A percentile compares a stretch with the other conserved stretches of the same genome.
Evolutionary conservation across 1,284 basidiomycete species (phyloP).

Genomic region (Leccinum pachyderme): DNA sequence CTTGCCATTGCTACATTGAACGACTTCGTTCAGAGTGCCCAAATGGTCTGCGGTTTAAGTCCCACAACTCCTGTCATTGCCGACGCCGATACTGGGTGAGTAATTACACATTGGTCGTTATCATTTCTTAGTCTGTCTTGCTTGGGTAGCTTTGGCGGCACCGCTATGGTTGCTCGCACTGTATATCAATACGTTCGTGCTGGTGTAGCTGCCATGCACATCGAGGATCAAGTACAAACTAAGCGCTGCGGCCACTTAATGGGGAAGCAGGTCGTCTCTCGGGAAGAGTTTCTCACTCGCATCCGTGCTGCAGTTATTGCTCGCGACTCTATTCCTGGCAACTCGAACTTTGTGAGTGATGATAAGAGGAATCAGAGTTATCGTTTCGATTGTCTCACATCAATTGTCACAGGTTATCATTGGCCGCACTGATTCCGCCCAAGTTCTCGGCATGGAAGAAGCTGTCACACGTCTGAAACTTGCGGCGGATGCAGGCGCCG

Average conservation of each 20-base stretch:
- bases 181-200: conserved; percentile 69
- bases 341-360: conserved; percentile 59
- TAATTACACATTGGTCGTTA: neutral
- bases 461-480: conserved; percentile 67
- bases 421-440: conserved; percentile 80
- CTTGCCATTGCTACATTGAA: conserved; percentile 79
- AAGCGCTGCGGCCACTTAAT: conserved; percentile 81
- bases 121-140: neutral
- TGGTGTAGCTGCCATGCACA: conserved; percentile 76
- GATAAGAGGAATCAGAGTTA: neutral
- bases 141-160: conserved; percentile 63
- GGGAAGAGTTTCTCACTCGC: conserved; percentile 72
- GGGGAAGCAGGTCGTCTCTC: conserved; percentile 74
- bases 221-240: conserved; percentile 82
- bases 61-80: conserved; percentile 72
- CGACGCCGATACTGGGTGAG: conserved; percentile 76
- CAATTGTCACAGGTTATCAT: conserved; percentile 59
- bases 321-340: conserved; percentile 66
- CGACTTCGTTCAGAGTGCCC: conserved; percentile 66
- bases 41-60: conserved; percentile 66
- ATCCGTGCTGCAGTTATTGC: conserved; percentile 77
- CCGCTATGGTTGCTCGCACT: conserved; percentile 75
- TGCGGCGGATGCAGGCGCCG: conserved; percentile 73
- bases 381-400: neutral
- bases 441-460: conserved; percentile 80